Evolutionary conservation across 495 filamentous ascomycete species (phyloP).

Genomic region (Tuber indicum): DNA sequence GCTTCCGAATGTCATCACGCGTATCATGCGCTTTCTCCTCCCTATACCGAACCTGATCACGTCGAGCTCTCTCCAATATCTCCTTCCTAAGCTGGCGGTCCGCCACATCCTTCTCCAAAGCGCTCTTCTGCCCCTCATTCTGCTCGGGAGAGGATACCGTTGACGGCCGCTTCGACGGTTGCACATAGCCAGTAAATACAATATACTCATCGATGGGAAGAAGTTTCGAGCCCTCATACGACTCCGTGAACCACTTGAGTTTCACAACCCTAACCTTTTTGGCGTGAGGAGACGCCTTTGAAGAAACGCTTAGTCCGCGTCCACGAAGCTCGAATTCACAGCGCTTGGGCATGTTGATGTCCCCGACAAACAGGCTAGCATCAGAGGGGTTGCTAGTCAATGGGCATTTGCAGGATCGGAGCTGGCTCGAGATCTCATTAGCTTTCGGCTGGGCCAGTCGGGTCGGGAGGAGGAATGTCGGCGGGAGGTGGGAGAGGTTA

Average conservation of each 20-base stretch:
- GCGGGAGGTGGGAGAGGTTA: slow-evolving; percentile 52
- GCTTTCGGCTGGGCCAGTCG: slow-evolving; percentile 59
- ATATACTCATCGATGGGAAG: slow-evolving; percentile 58
- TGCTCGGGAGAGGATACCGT: slow-evolving; percentile 22
- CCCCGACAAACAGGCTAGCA: slow-evolving; percentile 67
- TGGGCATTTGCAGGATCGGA: slow-evolving; percentile 50
- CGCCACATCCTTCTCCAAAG: slow-evolving; percentile 38
- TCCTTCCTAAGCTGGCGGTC: slow-evolving; percentile 24
- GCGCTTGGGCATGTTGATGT: slow-evolving; percentile 59
- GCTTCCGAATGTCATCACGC: slow-evolving; percentile 1
- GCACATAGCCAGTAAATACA: slow-evolving; percentile 50
- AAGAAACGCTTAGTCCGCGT: slow-evolving; percentile 57
- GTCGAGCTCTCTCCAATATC: slow-evolving; percentile 18
- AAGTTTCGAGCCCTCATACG: slow-evolving; percentile 49
- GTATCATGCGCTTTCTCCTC: not conserved
- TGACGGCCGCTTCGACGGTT: slow-evolving; percentile 19
- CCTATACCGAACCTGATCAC: slow-evolving; percentile 8
- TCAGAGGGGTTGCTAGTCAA: slow-evolving; percentile 68
- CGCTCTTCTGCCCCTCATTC: slow-evolving; percentile 42
- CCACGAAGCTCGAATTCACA: slow-evolving; percentile 71
- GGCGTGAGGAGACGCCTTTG: slow-evolving; percentile 37
- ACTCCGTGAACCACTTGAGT: slow-evolving; percentile 67
- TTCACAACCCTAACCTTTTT: slow-evolving; percentile 52
- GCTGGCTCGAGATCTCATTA: slow-evolving; percentile 56
- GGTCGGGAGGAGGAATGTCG: slow-evolving; percentile 66